Evolutionary conservation across 2,329 filamentous ascomycete genomes (phyloP), one percentile per base, ranked within the genome.

Genomic region (Metarhizium album): DNA sequence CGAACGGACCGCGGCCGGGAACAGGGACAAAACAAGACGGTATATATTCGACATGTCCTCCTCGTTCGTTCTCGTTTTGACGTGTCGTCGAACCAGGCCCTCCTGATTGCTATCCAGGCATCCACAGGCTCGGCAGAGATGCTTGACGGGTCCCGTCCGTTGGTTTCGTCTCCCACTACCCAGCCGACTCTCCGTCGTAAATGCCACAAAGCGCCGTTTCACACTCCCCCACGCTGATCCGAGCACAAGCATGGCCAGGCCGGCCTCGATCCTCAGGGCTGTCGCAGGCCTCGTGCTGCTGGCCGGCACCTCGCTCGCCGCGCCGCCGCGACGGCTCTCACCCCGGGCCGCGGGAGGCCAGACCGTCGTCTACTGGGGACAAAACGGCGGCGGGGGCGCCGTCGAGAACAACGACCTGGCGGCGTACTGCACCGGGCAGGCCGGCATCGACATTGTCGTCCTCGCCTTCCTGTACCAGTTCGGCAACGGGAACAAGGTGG

Each of bases 401-500:
- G 55, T 63, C 29, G 65, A 67, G 53, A 65, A 68, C 54, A 67
- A 67, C 40, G 63, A 69, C 53, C 60, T 70, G 47, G 57, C 61
- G 42, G 49, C 58, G 4, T 72, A 72, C 59, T 73, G 70, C 54
- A 64, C 59, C 11, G 52, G 61, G 1, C 57, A 59, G 8, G 53
- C 68, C 1, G 69, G 68, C 14, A 67, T 73, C 45, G 68, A 73
- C 54, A 64, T 73, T 38, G 58, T 74, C 33, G 69, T 72, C 1
- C 60, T 74, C 6, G 60, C 70, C 18, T 74, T 74, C 55, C 53
- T 74, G 6, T 71, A 69, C 57, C 48, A 63, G 29, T 74, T 60
- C 49, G 67, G 67, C 23, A 63, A 60, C 48, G 67, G 63, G 9
- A 56, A 58, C 27, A 59, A 53, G n/a, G 68, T 70, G 29, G 62